Percentiles rank a stretch among this genome's conserved stretches.
phyloP scores from a whole-genome alignment of 495 filamentous ascomycete species.

The Margaritispora aquatica region DNA sequence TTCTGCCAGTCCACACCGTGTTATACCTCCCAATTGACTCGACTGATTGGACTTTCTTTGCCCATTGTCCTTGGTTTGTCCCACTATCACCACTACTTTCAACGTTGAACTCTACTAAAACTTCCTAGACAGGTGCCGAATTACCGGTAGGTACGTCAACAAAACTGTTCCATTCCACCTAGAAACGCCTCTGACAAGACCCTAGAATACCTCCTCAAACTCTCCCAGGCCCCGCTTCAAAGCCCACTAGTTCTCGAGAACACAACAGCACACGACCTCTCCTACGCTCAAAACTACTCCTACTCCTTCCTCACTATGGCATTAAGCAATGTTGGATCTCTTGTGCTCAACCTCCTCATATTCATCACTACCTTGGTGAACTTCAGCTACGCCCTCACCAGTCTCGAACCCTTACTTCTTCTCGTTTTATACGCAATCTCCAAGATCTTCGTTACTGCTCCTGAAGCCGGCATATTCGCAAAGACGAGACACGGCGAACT shows the following conservation, averaged over 20 bases:
- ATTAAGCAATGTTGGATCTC: constrained; percentile 31
- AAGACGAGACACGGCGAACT: constrained; percentile 16
- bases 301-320: constrained; percentile 27
- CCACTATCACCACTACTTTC: background rate
- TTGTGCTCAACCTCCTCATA: constrained; percentile 31
- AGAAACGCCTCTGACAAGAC: background rate
- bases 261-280: background rate
- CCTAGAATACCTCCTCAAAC: background rate
- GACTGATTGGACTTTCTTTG: background rate
- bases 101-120: background rate
- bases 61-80: background rate
- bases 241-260: background rate
- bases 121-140: too few species aligned
- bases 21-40: background rate
- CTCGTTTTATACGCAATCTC: constrained; percentile 28
- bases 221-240: background rate
- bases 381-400: constrained; percentile 30
- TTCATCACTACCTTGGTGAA: constrained; percentile 36
- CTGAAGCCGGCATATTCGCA: constrained; percentile 23
- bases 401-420: constrained; percentile 28
- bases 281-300: too few species aligned
- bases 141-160: too few species aligned
- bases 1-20: background rate
- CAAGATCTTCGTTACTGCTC: constrained; percentile 25
- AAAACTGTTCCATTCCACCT: background rate